These are phyloP conservation scores for Collybiopsis confluens DNA, from an alignment of 768 basidiomycete species.

Conservation along the genomic window DNA sequence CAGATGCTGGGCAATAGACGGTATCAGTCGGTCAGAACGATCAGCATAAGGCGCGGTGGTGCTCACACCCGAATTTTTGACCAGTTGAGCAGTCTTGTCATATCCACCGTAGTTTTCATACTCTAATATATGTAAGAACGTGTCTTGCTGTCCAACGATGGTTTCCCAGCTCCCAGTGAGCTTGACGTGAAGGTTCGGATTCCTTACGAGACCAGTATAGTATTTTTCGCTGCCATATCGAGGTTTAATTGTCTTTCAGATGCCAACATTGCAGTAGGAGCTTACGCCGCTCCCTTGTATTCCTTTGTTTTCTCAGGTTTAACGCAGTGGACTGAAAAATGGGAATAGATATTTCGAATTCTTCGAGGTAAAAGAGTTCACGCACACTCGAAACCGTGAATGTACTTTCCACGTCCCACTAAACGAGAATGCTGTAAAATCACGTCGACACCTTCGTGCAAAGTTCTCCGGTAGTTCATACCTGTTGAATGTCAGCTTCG, in stretches of 20 bases:
- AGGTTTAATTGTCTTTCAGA: background rate
- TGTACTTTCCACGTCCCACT: conserved; percentile 91
- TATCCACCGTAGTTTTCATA: conserved; percentile 92
- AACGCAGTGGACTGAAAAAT: conserved; percentile 71
- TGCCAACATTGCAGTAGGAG: conserved; percentile 7
- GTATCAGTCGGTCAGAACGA: conserved; percentile 6
- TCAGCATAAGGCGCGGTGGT: background rate
- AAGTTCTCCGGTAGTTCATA: background rate
- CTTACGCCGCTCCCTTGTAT: conserved; percentile 88
- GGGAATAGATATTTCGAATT: conserved; percentile 4
- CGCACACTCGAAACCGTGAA: conserved; percentile 87
- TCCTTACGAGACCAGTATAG: conserved; percentile 75
- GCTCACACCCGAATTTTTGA: conserved; percentile 64
- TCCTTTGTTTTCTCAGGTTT: conserved; percentile 75
- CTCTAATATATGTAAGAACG: conserved; percentile 78
- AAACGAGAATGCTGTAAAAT: conserved; percentile 77
- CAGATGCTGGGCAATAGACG: conserved; percentile 44
- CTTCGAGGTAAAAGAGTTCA: conserved; percentile 8
- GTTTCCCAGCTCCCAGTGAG: conserved; percentile 94
- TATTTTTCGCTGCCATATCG: conserved; percentile 62
- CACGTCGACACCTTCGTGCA: background rate
- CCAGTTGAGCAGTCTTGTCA: conserved; percentile 67
- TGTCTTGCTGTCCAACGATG: conserved; percentile 84
- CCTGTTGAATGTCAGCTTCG: conserved; percentile 50
- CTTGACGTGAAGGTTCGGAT: conserved; percentile 73